Conservation (phyloP, 495 filamentous ascomycete species). For the Polyplosphaeria fusca region DNA sequence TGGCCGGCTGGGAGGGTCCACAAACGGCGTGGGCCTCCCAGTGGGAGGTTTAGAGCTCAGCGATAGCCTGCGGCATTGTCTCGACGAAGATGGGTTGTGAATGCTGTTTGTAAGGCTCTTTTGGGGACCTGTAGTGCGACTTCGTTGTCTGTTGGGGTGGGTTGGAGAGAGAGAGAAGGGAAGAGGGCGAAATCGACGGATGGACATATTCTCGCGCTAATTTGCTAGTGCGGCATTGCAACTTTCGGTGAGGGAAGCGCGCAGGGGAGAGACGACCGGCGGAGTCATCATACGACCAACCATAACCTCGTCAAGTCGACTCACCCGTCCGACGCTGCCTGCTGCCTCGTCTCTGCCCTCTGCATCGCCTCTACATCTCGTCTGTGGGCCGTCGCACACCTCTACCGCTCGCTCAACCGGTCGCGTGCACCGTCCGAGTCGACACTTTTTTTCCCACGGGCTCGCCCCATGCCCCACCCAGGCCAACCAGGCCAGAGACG, state of each 20-base stretch:
- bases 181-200: neutral
- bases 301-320: neutral
- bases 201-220: conserved; percentile 8
- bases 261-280: neutral
- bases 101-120: conserved; percentile 35
- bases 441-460: no score
- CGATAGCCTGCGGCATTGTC: conserved; percentile 81
- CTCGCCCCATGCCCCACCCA: conserved; percentile 20
- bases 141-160: conserved; percentile 58
- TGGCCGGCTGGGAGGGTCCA: conserved; percentile 73
- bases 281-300: neutral
- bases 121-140: conserved; percentile 53
- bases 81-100: conserved; percentile 65
- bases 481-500: conserved; percentile 9
- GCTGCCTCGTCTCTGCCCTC: neutral
- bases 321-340: neutral
- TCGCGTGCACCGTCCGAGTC: neutral
- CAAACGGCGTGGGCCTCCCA: conserved; percentile 64
- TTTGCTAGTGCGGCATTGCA: neutral
- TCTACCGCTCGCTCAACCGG: neutral
- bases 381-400: neutral
- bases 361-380: neutral
- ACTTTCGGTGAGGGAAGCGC: neutral
- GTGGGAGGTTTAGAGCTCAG: conserved; percentile 89
- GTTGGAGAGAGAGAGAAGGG: conserved; percentile 20